Evolutionary conservation across 1,139 yeast species (phyloP).

Genomic region (Hemisphaericaspora subhashii): DNA sequence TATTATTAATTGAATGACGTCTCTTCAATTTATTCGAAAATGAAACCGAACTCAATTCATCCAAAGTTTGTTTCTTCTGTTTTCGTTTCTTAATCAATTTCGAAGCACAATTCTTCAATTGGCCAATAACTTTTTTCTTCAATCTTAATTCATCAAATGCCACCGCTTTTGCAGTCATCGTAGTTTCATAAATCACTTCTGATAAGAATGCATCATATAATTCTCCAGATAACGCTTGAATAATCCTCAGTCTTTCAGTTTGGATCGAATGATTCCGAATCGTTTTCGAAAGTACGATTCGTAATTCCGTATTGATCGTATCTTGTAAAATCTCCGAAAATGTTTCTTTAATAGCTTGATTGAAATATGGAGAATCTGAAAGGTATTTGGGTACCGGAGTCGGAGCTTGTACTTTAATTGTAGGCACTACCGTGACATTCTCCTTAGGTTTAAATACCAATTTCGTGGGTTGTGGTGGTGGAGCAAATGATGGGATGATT

Average conservation of each 20-base stretch:
- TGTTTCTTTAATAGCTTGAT: slow-evolving; percentile 23
- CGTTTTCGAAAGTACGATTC: slow-evolving; percentile 24
- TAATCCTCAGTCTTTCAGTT: slow-evolving; percentile 27
- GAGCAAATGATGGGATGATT: not conserved
- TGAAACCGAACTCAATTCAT: slow-evolving; percentile 44
- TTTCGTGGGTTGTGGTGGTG: not conserved
- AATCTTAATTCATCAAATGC: slow-evolving; percentile 23
- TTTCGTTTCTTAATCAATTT: slow-evolving; percentile 22
- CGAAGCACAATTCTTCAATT: slow-evolving; percentile 26
- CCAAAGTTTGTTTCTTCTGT: slow-evolving; percentile 30
- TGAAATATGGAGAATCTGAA: slow-evolving; percentile 19
- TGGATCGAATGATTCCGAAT: slow-evolving; percentile 21
- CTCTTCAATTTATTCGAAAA: slow-evolving; percentile 27
- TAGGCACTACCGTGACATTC: slow-evolving; percentile 11
- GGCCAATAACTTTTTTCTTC: slow-evolving; percentile 24
- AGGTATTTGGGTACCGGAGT: slow-evolving; percentile 13
- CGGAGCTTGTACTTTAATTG: slow-evolving; percentile 5
- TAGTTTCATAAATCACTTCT: slow-evolving; percentile 49
- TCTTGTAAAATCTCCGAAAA: slow-evolving; percentile 30
- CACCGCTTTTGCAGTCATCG: slow-evolving; percentile 45
- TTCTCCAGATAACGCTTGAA: slow-evolving; percentile 45
- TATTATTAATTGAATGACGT: slow-evolving; percentile 17
- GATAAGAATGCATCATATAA: slow-evolving; percentile 59
- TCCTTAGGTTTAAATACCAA: slow-evolving; percentile 1
- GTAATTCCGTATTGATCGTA: slow-evolving; percentile 31